These are phyloP conservation scores for Talaromyces liani DNA, from an alignment of 495 filamentous ascomycete species.

Conservation along the genomic window DNA sequence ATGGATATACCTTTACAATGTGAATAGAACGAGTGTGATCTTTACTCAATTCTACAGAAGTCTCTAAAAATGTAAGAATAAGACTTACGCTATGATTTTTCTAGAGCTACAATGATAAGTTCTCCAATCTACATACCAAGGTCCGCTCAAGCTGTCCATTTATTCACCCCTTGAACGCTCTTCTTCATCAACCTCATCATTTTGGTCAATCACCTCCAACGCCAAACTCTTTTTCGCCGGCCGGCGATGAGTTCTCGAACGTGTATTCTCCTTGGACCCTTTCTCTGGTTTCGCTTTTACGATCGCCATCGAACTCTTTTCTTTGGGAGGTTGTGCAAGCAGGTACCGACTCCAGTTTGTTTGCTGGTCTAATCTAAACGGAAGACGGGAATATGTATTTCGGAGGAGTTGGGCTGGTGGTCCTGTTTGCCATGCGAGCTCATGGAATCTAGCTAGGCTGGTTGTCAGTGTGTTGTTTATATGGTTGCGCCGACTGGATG, in stretches of 20 bases:
- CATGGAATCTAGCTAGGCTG: background rate
- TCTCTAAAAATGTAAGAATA: background rate
- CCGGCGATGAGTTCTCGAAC: background rate
- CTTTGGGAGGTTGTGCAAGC: background rate
- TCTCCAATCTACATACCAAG: background rate
- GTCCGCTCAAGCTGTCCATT: background rate
- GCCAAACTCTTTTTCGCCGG: background rate
- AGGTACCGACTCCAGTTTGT: background rate
- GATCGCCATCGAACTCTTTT: background rate
- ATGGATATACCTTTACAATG: background rate
- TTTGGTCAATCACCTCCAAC: background rate
- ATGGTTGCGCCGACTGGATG: background rate
- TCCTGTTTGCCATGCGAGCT: background rate
- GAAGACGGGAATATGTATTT: background rate
- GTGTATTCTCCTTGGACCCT: background rate
- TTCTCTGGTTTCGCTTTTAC: background rate
- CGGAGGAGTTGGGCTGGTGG: background rate
- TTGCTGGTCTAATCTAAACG: background rate
- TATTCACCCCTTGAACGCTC: background rate
- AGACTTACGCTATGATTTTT: background rate
- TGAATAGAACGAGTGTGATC: background rate
- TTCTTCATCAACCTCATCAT: background rate
- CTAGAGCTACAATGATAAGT: background rate
- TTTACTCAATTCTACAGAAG: background rate
- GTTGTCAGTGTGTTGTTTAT: background rate